These are phyloP conservation scores for Trichoderma sp. DNA, from an alignment of 2,329 filamentous ascomycete species.

Conservation along the genomic window DNA sequence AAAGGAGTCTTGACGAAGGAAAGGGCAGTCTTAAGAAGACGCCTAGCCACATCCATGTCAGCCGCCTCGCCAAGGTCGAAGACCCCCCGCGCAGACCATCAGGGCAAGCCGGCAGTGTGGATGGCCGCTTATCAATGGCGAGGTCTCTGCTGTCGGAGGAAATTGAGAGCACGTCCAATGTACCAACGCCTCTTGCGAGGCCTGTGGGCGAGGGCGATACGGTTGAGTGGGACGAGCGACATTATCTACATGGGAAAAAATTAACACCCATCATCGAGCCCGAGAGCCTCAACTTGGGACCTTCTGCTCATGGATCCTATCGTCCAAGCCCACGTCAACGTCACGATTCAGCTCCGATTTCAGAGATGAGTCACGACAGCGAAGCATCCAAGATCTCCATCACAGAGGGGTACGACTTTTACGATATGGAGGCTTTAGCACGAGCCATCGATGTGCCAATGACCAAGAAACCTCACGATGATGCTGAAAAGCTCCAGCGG, in stretches of 20 bases:
- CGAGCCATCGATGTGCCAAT: conserved; percentile 54
- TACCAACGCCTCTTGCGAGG: conserved; percentile 57
- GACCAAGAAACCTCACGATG: conserved; percentile 37
- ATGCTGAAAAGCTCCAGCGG: conserved; percentile 22
- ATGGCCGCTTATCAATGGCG: conserved; percentile 34
- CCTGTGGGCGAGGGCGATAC: conserved; percentile 44
- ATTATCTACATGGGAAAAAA: conserved; percentile 37
- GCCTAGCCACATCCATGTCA: conserved; percentile 28
- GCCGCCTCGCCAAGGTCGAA: conserved; percentile 34
- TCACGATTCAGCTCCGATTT: conserved; percentile 51
- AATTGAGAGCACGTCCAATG: conserved; percentile 61
- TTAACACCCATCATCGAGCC: conserved; percentile 51
- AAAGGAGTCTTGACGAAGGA: conserved; percentile 32
- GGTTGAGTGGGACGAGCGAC: conserved; percentile 25
- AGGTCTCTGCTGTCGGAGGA: conserved; percentile 54
- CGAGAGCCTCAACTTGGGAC: conserved; percentile 50
- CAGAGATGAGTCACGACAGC: conserved; percentile 51
- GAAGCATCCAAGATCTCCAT: conserved; percentile 47
- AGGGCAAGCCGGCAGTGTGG: conserved; percentile 30
- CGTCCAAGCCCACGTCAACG: conserved; percentile 42
- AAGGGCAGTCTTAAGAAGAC: conserved; percentile 31
- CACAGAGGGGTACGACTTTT: conserved; percentile 65
- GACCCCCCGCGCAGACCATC: conserved; percentile 38
- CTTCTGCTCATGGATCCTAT: conserved; percentile 42
- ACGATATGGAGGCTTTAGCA: conserved; percentile 55